These are phyloP conservation scores for Botrytis fabae DNA, from an alignment of 2,329 filamentous ascomycete species.

Conservation along the genomic window DNA sequence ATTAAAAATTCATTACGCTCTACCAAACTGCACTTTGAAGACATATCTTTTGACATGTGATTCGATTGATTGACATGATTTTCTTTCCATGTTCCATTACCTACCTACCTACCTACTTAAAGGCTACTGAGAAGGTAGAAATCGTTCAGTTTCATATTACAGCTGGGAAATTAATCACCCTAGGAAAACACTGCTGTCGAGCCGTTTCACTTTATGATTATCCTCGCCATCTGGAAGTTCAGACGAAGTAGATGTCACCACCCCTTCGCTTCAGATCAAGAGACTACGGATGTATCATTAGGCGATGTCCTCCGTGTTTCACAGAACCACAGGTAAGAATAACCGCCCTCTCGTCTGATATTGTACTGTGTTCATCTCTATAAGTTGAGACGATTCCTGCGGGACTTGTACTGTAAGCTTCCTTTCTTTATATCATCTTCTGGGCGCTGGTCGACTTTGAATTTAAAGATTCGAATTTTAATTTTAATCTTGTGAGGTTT, in stretches of 20 bases:
- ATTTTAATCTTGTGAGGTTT: constrained; percentile 1
- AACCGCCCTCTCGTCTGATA: background rate
- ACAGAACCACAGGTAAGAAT: constrained; percentile 4
- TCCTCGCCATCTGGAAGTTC: constrained; percentile 26
- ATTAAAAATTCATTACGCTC: background rate
- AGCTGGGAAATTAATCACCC: background rate
- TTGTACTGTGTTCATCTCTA: constrained; percentile 16
- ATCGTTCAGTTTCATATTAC: background rate
- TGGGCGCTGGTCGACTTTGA: constrained; percentile 27
- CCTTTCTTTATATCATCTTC: constrained; percentile 22
- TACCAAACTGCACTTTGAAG: background rate
- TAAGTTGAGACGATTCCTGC: constrained; percentile 25
- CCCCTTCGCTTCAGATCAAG: constrained; percentile 13
- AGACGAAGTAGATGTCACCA: constrained; percentile 25
- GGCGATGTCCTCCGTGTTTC: constrained; percentile 1
- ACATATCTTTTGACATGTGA: background rate
- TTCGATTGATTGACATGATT: background rate
- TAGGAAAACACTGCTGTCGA: background rate
- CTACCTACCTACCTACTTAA: background rate
- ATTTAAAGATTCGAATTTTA: background rate
- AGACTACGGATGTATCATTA: constrained; percentile 16
- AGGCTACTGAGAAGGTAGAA: background rate
- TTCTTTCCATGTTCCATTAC: background rate
- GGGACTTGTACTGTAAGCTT: background rate
- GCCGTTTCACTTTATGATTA: constrained; percentile 3